phyloP scores from a whole-genome alignment of 179 eudicot genomes.

The Pouteria campechiana region DNA sequence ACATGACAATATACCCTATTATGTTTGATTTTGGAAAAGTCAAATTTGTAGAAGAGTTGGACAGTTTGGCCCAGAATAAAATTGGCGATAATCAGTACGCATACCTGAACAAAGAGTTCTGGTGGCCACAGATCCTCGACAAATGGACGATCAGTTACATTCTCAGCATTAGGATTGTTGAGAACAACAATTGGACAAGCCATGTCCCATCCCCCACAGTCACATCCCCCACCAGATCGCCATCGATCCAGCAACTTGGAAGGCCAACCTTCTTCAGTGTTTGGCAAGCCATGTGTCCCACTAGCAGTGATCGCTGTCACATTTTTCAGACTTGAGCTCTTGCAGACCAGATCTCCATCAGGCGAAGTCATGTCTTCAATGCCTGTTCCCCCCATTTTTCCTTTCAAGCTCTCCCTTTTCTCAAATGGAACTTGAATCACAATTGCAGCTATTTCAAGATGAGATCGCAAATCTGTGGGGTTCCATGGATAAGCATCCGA shows the following conservation, averaged over 20 bases:
- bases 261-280: constrained; percentile 48
- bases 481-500: constrained; percentile 25
- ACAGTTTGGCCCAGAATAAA: too few relatives aligned
- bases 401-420: constrained; percentile 78
- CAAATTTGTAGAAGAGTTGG: too few relatives aligned
- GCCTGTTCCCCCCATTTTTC: constrained; percentile 36
- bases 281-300: constrained; percentile 71
- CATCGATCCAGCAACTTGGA: constrained; percentile 76
- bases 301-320: constrained; percentile 58
- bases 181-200: constrained; percentile 68
- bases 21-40: too few relatives aligned
- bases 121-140: constrained; percentile 29
- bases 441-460: constrained; percentile 62
- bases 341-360: constrained; percentile 15
- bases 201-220: constrained; percentile 99
- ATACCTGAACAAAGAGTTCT: constrained; percentile 65
- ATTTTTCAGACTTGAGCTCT: constrained; percentile 18
- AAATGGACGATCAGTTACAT: constrained; percentile 19
- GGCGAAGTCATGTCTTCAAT: constrained; percentile 14
- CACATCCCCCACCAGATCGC: constrained; percentile 81
- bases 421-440: constrained; percentile 56
- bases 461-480: constrained; percentile 41
- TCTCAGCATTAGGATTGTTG: constrained; percentile 24
- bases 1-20: too few relatives aligned
- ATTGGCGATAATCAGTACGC: too few relatives aligned